Evolutionary conservation across 768 basidiomycete species (phyloP), one percentile per base, ranked within the genome.

Genomic region (Amanita inopinata): DNA sequence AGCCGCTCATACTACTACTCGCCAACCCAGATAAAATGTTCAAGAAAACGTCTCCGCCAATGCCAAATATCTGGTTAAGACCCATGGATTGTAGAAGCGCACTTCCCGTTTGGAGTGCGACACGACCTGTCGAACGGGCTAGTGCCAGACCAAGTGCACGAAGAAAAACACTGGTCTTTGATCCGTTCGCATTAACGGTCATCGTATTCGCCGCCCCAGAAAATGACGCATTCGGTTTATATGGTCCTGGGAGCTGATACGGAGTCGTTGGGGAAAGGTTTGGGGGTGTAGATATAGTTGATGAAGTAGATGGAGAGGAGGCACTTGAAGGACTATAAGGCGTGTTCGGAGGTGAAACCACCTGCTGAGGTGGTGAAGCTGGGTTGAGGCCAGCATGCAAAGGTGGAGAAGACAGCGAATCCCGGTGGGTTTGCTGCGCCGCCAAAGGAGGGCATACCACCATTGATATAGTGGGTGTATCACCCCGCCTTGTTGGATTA

Each of bases 1-100:
- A 39, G 3, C 48, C 50, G 2, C 37, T 49, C 10, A 52, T 50
- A 27, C 40, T 52, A 28, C 45, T 45, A 18, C 56, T 55, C 3
- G 39, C 52, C 32, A 42, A 32, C 38, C 11, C 35, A 27, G 3
- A 54, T 25, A 12, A 34, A 28, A 28, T 28, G 27, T 28, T 28
- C 7, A 28, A 6, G 27, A 28, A 28, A 7, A 28, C 7, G n/a
- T 28, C 27, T 28, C 7, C 27, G 7, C 7, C 7, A 7, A 28
- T 28, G n/a, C 27, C 27, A 28, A 28, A n/a, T 7, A 28, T 28
- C n/a, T 7, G 7, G 7, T 7, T 7, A n/a, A 28, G 7, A 28
- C 27, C 27, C 7, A n/a, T 28, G 27, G 27, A 7, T 28, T 28
- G 27, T 28, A 28, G n/a, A n/a, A 28, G 7, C 7, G 7, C n/a